phyloP scores from a whole-genome alignment of 139 green algal species.

The Chlamydomonas schloesseri region DNA sequence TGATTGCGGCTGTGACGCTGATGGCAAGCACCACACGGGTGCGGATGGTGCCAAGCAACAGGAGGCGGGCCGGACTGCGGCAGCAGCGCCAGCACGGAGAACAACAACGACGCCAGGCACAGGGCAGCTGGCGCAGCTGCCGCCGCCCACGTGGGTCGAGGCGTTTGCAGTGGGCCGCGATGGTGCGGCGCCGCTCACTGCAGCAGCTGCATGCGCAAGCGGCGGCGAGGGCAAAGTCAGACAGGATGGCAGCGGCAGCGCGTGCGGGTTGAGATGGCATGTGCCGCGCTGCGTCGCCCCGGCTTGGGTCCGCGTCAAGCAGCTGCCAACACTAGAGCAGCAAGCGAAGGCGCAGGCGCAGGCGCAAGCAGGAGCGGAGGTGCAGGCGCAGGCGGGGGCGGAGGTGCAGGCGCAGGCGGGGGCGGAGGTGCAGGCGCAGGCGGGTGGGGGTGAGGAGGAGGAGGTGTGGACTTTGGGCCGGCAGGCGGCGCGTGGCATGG shows the following conservation, averaged over 20 bases:
- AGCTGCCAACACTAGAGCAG: not conserved
- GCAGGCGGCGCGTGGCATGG: conserved; percentile 29
- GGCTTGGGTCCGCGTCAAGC: not conserved
- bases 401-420: not conserved
- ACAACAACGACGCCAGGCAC: not conserved
- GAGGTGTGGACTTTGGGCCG: not conserved
- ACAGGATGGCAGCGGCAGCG: not conserved
- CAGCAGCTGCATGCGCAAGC: not conserved
- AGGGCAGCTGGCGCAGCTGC: not conserved
- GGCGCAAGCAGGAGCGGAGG: not conserved
- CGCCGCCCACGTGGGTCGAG: conserved; percentile 5
- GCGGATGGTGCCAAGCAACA: too few species aligned
- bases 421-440: not conserved
- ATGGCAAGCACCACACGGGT: too few species aligned
- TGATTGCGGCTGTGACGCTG: too few species aligned
- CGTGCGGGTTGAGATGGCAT: not conserved
- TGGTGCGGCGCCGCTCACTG: not conserved
- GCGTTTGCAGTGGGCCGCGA: not conserved
- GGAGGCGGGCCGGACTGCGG: not conserved
- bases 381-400: not conserved
- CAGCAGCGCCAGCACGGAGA: not conserved
- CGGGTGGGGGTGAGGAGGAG: not conserved
- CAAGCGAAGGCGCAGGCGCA: not conserved
- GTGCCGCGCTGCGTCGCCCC: not conserved
- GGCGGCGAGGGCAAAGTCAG: not conserved